Evolutionary conservation across 306 rosid genomes (phyloP).

Genomic region (Gleditsia sinensis): DNA sequence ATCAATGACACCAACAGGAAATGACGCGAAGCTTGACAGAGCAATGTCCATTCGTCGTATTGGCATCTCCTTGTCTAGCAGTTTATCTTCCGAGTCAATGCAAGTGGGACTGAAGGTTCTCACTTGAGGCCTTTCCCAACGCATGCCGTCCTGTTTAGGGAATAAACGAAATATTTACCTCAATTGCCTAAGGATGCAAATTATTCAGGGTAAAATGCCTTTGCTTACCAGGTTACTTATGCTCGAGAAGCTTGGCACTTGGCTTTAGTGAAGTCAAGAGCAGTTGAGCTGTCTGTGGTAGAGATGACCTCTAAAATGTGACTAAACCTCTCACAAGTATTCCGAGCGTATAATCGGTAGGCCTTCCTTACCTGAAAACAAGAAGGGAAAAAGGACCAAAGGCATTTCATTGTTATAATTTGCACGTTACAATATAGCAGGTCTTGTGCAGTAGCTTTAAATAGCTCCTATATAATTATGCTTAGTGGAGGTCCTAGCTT

Average conservation of each 20-base stretch:
- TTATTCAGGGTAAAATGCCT: too few relatives aligned
- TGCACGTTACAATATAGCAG: neutral
- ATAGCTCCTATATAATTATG: neutral
- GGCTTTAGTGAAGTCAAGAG: slow-evolving; percentile 43
- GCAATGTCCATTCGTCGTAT: slow-evolving; percentile 76
- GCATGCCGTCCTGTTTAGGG: slow-evolving; percentile 60
- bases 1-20: slow-evolving; percentile 46
- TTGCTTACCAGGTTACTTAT: slow-evolving; percentile 54
- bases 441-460: neutral
- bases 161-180: slow-evolving; percentile 23
- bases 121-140: slow-evolving; percentile 64
- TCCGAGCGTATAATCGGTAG: slow-evolving; percentile 46
- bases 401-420: neutral
- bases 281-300: slow-evolving; percentile 44
- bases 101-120: slow-evolving; percentile 31
- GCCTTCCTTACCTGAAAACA: slow-evolving; percentile 56
- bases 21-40: slow-evolving; percentile 45
- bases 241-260: slow-evolving; percentile 50
- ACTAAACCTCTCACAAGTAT: slow-evolving; percentile 53
- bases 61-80: slow-evolving; percentile 52
- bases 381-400: neutral
- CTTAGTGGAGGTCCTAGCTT: neutral
- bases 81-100: slow-evolving; percentile 40
- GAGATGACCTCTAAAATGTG: slow-evolving; percentile 50
- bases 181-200: neutral